phyloP scores from a whole-genome alignment of 2,329 filamentous ascomycete species.

The Arthroderma sp. region DNA sequence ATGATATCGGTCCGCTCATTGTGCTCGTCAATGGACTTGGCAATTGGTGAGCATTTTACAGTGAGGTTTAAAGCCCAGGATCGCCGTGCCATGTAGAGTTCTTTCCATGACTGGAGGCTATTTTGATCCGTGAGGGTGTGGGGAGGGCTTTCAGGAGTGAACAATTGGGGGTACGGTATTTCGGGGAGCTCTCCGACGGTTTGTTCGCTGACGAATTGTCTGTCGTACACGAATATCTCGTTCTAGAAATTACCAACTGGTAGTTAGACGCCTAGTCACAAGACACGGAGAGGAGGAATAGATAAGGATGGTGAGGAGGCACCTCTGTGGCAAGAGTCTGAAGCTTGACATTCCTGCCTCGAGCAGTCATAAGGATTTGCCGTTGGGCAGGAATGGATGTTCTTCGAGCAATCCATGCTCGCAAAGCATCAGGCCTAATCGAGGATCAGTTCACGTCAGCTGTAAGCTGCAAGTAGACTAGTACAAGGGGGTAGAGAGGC shows the following conservation, averaged over 20 bases:
- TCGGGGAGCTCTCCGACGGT: slow-evolving; percentile 37
- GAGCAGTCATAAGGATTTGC: slow-evolving; percentile 75
- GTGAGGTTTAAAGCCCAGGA: slow-evolving; percentile 64
- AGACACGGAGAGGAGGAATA: background rate
- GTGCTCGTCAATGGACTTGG: slow-evolving; percentile 45
- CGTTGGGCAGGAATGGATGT: slow-evolving; percentile 61
- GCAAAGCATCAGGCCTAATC: slow-evolving; percentile 71
- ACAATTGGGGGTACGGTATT: slow-evolving; percentile 42
- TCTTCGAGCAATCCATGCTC: slow-evolving; percentile 62
- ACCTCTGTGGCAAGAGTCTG: slow-evolving; percentile 73
- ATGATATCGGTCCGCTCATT: slow-evolving; percentile 39
- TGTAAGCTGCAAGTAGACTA: slow-evolving; percentile 1
- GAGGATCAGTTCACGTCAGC: slow-evolving; percentile 11
- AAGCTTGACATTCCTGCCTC: slow-evolving; percentile 71
- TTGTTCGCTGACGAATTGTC: slow-evolving; percentile 47
- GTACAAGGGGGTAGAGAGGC: background rate
- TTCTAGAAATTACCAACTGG: slow-evolving; percentile 37
- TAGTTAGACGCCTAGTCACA: background rate
- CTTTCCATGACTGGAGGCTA: slow-evolving; percentile 75
- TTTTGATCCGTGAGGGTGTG: slow-evolving; percentile 70
- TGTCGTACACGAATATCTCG: slow-evolving; percentile 87
- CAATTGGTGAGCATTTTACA: slow-evolving; percentile 55
- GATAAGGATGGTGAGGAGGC: slow-evolving; percentile 9
- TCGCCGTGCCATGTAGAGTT: slow-evolving; percentile 66
- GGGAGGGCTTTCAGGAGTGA: slow-evolving; percentile 52